Base-by-base conservation (phyloP, 805 yeast genomes). In the Wickerhamomyces queroliae region DNA sequence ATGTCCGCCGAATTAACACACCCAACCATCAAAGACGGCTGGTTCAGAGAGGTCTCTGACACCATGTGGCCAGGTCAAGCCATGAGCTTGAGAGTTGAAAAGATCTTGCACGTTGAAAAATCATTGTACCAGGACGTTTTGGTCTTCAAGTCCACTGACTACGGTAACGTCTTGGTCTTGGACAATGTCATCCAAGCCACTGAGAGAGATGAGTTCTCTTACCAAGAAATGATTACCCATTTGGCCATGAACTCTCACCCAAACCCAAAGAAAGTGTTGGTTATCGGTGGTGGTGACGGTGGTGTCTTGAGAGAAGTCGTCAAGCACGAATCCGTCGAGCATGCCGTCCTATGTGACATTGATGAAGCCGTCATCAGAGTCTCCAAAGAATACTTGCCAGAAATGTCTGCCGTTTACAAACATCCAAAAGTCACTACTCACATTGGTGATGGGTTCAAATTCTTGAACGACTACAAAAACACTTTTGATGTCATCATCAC, bases 51-150 rank as follows among this genome's bases (percentile, higher is more conserved):
- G 66, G 73, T 85, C 62, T 85, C 95, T 50, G 87, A 90, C 64
- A 86, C 95, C 60, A 84, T 88, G 87, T 91, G 96, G 95, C 98
- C 99, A 23, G 99, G 99, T 49, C 96, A 90, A 74, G 98, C 97
- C 52, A 82, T 93, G 93, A 77, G 89, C 38, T 72, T 91, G 52
- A 76, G 80, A 48, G 98, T 91, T 42, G 88, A 91, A 51, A 80
- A 89, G 64, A 76, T 91, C 38, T 73, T 91, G 49, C 89, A 85
- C 66, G 83, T 76, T 46, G 95, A 83, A 62, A 75, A 82, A 64
- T 86, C 96, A 44, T 76, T 81, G 64, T 91, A 84, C 66, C 99
- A 91, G 70, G 98, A 91, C 58, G 90, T 91, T 16, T 70, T 91
- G 42, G 93, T 93, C 39, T 93, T 91, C 71, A 86, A 90, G 67